phyloP scores from a whole-genome alignment of 768 basidiomycete species.

The Suillus luteus region DNA sequence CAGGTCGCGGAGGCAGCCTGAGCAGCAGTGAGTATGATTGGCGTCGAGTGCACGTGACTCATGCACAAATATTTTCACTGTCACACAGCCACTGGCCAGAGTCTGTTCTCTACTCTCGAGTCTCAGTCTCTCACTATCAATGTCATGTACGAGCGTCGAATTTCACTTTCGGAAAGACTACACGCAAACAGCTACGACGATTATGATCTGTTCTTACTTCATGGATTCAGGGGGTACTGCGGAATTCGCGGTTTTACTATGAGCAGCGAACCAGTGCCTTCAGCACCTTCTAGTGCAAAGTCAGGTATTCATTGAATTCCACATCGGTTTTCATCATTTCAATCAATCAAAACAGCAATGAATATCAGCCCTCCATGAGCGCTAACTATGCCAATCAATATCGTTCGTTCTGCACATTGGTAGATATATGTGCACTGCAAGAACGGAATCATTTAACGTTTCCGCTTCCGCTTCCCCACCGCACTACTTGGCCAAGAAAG shows the following conservation, averaged over 20 bases:
- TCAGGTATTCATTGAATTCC: no score
- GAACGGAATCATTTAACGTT: neutral
- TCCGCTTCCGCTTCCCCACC: constrained; percentile 23
- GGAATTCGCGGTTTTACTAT: no score
- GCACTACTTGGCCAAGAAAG: constrained; percentile 3
- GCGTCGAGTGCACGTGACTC: neutral
- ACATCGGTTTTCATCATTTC: no score
- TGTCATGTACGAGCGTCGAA: neutral
- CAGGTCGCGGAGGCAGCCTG: neutral
- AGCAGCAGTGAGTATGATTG: no score
- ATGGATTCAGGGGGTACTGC: neutral
- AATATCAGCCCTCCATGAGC: neutral
- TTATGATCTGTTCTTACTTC: no score
- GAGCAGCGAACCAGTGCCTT: no score
- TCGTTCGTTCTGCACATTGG: neutral
- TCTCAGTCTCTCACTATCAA: neutral
- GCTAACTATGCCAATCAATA: neutral
- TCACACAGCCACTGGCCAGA: no score
- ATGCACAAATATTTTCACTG: no score
- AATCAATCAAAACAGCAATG: neutral
- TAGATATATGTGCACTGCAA: neutral
- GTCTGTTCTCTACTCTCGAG: no score
- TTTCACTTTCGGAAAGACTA: neutral
- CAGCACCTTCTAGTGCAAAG: no score
- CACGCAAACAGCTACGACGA: neutral